These are phyloP conservation scores for Xerocomus amazonicus DNA, from an alignment of 1,284 basidiomycete species.

Conservation along the genomic window DNA sequence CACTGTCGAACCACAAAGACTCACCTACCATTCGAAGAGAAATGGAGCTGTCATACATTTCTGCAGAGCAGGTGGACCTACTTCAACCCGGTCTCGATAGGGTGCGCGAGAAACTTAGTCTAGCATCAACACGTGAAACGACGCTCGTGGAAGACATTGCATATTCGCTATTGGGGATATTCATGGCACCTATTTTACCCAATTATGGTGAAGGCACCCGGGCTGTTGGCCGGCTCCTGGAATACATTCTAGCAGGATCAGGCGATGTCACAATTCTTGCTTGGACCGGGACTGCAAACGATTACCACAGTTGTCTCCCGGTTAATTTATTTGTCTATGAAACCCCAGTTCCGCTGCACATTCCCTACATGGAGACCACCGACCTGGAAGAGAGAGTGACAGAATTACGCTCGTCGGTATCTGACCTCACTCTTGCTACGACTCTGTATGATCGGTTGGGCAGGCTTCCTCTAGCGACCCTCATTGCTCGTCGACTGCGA, in stretches of 20 bases:
- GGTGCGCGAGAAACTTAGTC: conserved; percentile 7
- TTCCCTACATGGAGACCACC: too few species aligned
- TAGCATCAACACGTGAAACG: conserved; percentile 2
- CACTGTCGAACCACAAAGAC: conserved; percentile 3
- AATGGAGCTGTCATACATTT: not conserved
- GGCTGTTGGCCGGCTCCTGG: conserved; percentile 1
- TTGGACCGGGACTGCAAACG: too few species aligned
- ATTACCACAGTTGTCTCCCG: too few species aligned
- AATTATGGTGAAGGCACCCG: conserved; percentile 1
- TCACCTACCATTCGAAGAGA: not conserved
- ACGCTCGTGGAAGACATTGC: not conserved
- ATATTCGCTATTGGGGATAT: conserved; percentile 5
- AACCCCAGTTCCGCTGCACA: too few species aligned
- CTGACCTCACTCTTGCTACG: too few species aligned
- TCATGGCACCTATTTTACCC: not conserved
- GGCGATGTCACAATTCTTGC: not conserved
- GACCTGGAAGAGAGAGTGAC: too few species aligned
- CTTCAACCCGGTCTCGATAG: conserved; percentile 3
- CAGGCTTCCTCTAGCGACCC: too few species aligned
- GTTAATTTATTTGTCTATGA: too few species aligned
- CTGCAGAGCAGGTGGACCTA: not conserved
- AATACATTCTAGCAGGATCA: conserved; percentile 3
- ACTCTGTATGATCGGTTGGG: too few species aligned
- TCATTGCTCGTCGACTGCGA: too few species aligned
- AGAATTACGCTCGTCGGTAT: too few species aligned